A percentile compares a stretch with the other conserved stretches of the same genome.
Evolutionary conservation across 768 basidiomycete species (phyloP).

Genomic region (Paxillus involutus): DNA sequence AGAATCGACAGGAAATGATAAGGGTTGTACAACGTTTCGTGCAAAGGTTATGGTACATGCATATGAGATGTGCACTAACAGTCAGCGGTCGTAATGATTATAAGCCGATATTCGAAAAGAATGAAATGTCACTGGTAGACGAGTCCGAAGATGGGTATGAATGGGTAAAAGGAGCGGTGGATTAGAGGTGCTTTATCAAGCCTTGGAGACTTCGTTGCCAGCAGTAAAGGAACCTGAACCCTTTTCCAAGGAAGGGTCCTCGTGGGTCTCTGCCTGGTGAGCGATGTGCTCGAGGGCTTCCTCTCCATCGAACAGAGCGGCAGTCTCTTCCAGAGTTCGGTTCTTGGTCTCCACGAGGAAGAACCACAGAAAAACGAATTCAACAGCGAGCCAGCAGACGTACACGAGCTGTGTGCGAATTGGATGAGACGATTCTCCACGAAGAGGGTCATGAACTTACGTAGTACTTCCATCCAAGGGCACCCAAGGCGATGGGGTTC

Average conservation of each 20-base stretch:
- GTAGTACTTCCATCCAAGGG: constrained; percentile 77
- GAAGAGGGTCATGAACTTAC: constrained; percentile 30
- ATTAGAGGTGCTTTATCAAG: not conserved
- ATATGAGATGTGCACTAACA: not conserved
- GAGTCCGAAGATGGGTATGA: too few species aligned
- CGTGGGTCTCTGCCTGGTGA: constrained; percentile 21
- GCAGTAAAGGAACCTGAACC: not conserved
- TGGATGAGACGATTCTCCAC: not conserved
- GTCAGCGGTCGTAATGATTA: not conserved
- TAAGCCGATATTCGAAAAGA: not conserved
- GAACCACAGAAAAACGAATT: constrained; percentile 64
- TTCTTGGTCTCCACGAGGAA: constrained; percentile 73
- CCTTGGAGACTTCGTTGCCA: not conserved
- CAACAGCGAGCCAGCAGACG: constrained; percentile 68
- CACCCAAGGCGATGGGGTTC: constrained; percentile 74
- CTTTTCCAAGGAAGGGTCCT: constrained; percentile 22
- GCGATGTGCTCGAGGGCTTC: constrained; percentile 42
- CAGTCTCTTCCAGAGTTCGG: constrained; percentile 79
- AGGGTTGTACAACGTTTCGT: too few species aligned
- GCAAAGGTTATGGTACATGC: too few species aligned
- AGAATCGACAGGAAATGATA: too few species aligned
- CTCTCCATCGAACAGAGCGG: constrained; percentile 74
- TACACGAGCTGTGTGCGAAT: constrained; percentile 53
- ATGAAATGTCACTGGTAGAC: not conserved
- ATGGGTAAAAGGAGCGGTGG: too few species aligned